A percentile compares a stretch with the other conserved stretches of the same genome.
Conservation (phyloP, 441 rosid species). For the Dalechampia spathulata region DNA sequence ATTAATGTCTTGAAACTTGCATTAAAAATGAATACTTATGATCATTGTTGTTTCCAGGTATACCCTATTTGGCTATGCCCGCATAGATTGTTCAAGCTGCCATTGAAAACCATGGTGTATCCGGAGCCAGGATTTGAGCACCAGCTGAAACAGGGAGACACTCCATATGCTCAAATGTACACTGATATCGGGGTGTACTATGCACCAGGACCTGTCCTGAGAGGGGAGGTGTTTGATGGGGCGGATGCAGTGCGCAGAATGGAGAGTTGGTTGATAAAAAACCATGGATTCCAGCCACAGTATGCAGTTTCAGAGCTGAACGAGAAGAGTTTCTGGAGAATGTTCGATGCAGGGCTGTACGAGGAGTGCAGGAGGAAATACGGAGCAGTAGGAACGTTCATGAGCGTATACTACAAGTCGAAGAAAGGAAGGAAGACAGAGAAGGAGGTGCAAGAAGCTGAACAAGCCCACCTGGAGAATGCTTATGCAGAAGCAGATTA, state of each 20-base stretch:
- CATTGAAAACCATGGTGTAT: constrained; percentile 78
- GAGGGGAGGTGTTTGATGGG: constrained; percentile 90
- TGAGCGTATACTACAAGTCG: constrained; percentile 93
- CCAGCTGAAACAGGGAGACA: constrained; percentile 82
- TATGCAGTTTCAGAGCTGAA: constrained; percentile 89
- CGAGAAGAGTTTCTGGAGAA: constrained; percentile 96
- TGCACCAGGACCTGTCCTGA: constrained; percentile 77
- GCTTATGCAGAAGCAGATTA: constrained; percentile 58
- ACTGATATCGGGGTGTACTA: constrained; percentile 96
- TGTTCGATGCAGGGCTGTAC: constrained; percentile 84
- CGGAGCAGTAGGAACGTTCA: constrained; percentile 89
- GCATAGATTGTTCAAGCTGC: constrained; percentile 77
- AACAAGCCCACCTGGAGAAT: constrained; percentile 79
- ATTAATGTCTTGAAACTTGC: background rate
- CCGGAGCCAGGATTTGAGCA: constrained; percentile 92
- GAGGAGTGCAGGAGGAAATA: constrained; percentile 84
- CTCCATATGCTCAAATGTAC: constrained; percentile 85
- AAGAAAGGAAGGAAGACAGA: constrained; percentile 99
- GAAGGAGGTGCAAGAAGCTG: constrained; percentile 95
- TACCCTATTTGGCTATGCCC: constrained; percentile 98
- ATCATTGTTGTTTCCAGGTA: constrained; percentile 34
- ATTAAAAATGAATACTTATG: background rate
- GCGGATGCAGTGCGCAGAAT: constrained; percentile 69
- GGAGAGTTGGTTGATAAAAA: constrained; percentile 94
- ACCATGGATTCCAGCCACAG: constrained; percentile 93